Evolutionary conservation across 176 grass and related monocot species (phyloP).

Genomic region (Chloris gayana): DNA sequence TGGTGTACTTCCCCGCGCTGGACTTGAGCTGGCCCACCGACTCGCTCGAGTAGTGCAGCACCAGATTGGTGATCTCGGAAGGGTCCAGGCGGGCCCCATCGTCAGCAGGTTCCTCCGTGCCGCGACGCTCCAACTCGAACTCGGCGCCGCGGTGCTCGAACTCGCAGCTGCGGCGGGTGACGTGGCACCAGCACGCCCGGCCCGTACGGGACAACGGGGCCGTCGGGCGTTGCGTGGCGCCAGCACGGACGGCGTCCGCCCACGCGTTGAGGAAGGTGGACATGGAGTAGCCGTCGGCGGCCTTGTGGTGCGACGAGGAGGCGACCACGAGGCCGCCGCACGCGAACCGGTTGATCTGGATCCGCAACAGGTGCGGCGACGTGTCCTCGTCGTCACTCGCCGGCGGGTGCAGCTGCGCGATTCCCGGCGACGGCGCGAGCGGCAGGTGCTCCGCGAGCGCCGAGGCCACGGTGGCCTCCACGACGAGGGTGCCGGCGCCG

Average conservation of each 20-base stretch:
- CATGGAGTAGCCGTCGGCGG: conserved; percentile 54
- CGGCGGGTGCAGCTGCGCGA: conserved; percentile 33
- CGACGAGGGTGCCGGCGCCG: conserved; percentile 35
- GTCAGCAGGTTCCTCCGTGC: no score
- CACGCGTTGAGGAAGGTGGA: conserved; percentile 45
- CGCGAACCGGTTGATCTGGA: conserved; percentile 58
- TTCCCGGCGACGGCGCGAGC: conserved; percentile 31
- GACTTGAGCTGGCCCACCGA: no score
- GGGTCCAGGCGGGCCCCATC: no score
- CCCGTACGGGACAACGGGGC: conserved; percentile 27
- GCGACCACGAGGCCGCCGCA: conserved; percentile 57
- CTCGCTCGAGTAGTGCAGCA: no score
- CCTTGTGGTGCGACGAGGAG: conserved; percentile 41
- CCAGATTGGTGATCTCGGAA: no score
- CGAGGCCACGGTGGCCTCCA: conserved; percentile 45
- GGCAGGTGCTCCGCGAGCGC: conserved; percentile 44
- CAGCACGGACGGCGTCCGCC: conserved; percentile 33
- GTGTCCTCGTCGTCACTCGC: not conserved
- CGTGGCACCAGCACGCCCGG: conserved; percentile 29
- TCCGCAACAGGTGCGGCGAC: conserved; percentile 16
- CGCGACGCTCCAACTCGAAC: no score
- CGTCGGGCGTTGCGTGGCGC: not conserved
- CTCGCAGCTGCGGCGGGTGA: conserved; percentile 32
- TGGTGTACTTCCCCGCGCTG: no score
- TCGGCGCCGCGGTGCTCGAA: conserved; percentile 56